Evolutionary conservation across 257 asterid species (phyloP), one percentile per base, ranked within the genome.

Genomic region (Cinchona pubescens): DNA sequence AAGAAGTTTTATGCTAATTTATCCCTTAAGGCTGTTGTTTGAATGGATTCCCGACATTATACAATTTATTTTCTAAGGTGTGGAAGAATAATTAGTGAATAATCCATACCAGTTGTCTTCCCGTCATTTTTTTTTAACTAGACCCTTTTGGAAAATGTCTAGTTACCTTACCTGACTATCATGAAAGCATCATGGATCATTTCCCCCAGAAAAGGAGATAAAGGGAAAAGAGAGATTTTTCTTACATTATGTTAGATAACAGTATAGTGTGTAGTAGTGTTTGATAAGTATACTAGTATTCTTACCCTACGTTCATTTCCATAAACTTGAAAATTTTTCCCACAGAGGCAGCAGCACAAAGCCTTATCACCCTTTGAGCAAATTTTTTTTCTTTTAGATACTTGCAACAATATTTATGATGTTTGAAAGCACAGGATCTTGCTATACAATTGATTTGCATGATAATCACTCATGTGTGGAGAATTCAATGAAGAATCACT

Each of bases 401-500:
- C 35, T 71, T 1, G 25, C 3, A 16, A n/a, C 37, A 34, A 35
- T 34, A 55, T 29, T 71, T 12, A 30, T 27, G 1, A 58, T 79
- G 21, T 60, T 56, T 71, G 76, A 60, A n/a, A 61, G 34, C 37
- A 53, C 92, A 93, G 98, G 97, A 65, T 93, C 98, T 63, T 93
- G 98, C 87, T 93, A 93, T 83, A 69, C 96, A 21, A 69, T 82
- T 71, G 76, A 81, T 75, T 85, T 93, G 66, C 94, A 79, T 45
- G 79, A 90, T 75, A 91, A 93, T 82, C 98, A 93, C 84, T 76
- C 64, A 74, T 90, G 98, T 59, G 89, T 93, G 25, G 96, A 93
- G 83, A 85, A 93, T 82, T 91, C 98, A 46, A 93, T 91, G 98
- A 93, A 91, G 88, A 82, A 85, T 82, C 94, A 89, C 64, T 93